These are phyloP conservation scores for Arxiozyma bovina DNA, from an alignment of 1,139 yeast species.

Conservation along the genomic window DNA sequence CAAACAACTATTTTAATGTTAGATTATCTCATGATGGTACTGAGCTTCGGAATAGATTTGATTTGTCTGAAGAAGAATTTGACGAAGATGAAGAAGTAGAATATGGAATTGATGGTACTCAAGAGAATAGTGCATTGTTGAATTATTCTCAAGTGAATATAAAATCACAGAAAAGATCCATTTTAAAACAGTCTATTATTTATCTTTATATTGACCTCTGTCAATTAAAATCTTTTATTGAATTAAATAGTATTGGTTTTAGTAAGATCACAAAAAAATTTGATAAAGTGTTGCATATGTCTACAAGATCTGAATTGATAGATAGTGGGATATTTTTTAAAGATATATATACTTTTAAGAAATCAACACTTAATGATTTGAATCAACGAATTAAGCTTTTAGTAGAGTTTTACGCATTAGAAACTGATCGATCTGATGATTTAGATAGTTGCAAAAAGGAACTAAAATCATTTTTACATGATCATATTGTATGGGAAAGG, in stretches of 20 bases:
- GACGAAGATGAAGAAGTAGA: slow-evolving; percentile 27
- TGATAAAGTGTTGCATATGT: slow-evolving; percentile 50
- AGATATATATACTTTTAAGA: slow-evolving; percentile 41
- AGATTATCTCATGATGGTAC: slow-evolving; percentile 6
- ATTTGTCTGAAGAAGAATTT: slow-evolving; percentile 20
- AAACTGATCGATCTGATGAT: slow-evolving; percentile 29
- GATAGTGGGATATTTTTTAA: slow-evolving; percentile 38
- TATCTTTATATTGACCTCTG: slow-evolving; percentile 50
- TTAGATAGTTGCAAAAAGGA: slow-evolving; percentile 32
- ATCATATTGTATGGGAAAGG: slow-evolving; percentile 70
- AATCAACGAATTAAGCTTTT: slow-evolving; percentile 42
- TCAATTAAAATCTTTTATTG: slow-evolving; percentile 58
- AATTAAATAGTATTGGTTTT: slow-evolving; percentile 59
- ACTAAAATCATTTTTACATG: slow-evolving; percentile 54
- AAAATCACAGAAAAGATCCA: slow-evolving; percentile 38
- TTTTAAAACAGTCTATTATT: slow-evolving; percentile 48
- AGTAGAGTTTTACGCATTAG: slow-evolving; percentile 40
- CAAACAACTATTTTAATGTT: slow-evolving; percentile 3
- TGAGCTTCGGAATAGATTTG: slow-evolving; percentile 5
- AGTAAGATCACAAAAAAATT: slow-evolving; percentile 61
- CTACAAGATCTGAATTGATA: slow-evolving; percentile 39
- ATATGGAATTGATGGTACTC: slow-evolving; percentile 30
- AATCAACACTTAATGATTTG: slow-evolving; percentile 37
- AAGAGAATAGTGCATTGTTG: slow-evolving; percentile 33
- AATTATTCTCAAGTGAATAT: slow-evolving; percentile 32